Conservation (phyloP, 306 rosid species). For the Castanea crenata region DNA sequence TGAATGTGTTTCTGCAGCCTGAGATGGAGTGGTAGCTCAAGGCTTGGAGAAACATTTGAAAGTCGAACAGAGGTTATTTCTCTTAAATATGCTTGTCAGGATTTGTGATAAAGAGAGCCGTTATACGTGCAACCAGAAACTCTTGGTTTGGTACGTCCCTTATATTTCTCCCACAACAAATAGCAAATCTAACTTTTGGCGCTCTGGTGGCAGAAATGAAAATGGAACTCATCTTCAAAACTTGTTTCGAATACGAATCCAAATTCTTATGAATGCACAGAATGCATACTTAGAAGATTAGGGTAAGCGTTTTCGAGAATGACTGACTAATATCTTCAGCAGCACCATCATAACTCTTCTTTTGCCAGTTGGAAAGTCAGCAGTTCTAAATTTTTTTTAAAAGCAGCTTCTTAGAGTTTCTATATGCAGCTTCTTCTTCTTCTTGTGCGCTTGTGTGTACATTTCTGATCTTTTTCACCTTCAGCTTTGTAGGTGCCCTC, state of each 20-base stretch:
- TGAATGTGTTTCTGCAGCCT: constrained; percentile 50
- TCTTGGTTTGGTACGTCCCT: constrained; percentile 66
- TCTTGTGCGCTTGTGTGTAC: no score
- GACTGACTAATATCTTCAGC: neutral
- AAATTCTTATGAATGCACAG: no score
- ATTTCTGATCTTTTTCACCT: neutral
- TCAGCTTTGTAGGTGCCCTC: constrained; percentile 11
- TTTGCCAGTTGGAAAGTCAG: no score
- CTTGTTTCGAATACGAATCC: no score
- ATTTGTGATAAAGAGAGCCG: constrained; percentile 59
- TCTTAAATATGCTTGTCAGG: constrained; percentile 58
- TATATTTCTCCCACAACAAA: neutral
- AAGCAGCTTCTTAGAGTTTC: no score
- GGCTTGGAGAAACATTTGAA: constrained; percentile 78
- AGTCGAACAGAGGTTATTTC: constrained; percentile 66
- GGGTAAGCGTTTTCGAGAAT: neutral
- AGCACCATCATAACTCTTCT: no score
- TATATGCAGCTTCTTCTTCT: neutral
- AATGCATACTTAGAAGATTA: neutral
- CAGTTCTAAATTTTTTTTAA: no score
- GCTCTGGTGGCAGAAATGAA: no score
- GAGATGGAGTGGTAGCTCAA: constrained; percentile 94
- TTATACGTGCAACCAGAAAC: constrained; percentile 71
- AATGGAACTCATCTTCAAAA: no score
- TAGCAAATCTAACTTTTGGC: neutral